A percentile compares a stretch with the other conserved stretches of the same genome.
Evolutionary conservation across 2,329 filamentous ascomycete species (phyloP).

Genomic region (Zasmidium angulare): DNA sequence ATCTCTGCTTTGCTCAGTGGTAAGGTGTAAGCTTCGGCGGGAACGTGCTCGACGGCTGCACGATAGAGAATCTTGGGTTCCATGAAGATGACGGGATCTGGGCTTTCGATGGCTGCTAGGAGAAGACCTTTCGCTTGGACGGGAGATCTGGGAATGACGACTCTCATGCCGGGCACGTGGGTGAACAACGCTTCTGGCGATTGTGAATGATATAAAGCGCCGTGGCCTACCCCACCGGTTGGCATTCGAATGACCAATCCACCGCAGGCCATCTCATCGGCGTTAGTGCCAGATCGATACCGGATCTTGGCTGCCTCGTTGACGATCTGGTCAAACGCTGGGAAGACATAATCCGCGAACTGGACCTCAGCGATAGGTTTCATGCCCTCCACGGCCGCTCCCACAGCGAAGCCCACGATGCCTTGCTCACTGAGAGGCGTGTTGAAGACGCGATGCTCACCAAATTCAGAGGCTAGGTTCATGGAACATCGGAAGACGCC

Average conservation of each 20-base stretch:
- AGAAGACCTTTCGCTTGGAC: constrained; percentile 85
- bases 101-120: constrained; percentile 70
- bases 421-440: constrained; percentile 93
- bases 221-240: constrained; percentile 84
- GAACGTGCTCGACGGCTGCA: constrained; percentile 88
- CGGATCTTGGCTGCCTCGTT: constrained; percentile 90
- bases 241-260: constrained; percentile 89
- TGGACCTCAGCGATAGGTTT: constrained; percentile 91
- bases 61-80: constrained; percentile 93
- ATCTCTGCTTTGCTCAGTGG: constrained; percentile 84
- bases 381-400: constrained; percentile 86
- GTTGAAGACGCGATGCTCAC: constrained; percentile 89
- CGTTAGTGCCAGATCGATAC: constrained; percentile 65
- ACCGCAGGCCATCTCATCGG: constrained; percentile 53
- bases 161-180: constrained; percentile 80
- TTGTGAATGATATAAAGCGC: constrained; percentile 84
- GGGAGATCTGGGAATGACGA: constrained; percentile 83
- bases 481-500: constrained; percentile 88
- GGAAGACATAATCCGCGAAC: constrained; percentile 92
- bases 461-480: constrained; percentile 84
- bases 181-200: constrained; percentile 86
- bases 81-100: constrained; percentile 89
- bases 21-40: constrained; percentile 74
- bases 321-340: constrained; percentile 90
- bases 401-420: constrained; percentile 90